Percentiles rank a stretch among this genome's conserved stretches.
These are phyloP conservation scores for Taphrina pruni DNA, from an alignment of 1,139 yeast species.

Conservation along the genomic window DNA sequence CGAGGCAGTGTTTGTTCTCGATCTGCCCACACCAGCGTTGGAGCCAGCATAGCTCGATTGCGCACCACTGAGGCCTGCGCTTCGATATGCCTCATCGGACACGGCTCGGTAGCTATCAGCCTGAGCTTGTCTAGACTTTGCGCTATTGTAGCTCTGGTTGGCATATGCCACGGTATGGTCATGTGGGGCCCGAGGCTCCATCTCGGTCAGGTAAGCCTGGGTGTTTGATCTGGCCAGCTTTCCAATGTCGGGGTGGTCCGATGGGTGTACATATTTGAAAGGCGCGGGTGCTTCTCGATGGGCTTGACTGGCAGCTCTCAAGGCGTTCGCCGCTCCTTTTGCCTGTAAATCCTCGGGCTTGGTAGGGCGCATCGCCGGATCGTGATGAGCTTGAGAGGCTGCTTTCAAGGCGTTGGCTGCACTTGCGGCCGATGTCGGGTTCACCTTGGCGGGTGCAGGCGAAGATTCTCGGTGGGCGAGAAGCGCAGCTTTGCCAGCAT, in stretches of 20 bases:
- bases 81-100: slow-evolving; percentile 17
- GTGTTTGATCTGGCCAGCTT: slow-evolving; percentile 34
- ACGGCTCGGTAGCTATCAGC: slow-evolving; percentile 15
- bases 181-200: slow-evolving; percentile 36
- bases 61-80: slow-evolving; percentile 18
- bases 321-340: slow-evolving; percentile 36
- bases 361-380: slow-evolving; percentile 36
- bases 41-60: slow-evolving; percentile 10
- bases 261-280: slow-evolving; percentile 36
- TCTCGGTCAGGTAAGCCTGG: slow-evolving; percentile 13
- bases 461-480: slow-evolving; percentile 32
- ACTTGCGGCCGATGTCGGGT: slow-evolving; percentile 37
- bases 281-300: slow-evolving; percentile 35
- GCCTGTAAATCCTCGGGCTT: slow-evolving; percentile 39
- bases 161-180: slow-evolving; percentile 28
- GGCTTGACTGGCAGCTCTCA: slow-evolving; percentile 35
- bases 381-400: slow-evolving; percentile 37
- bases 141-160: slow-evolving; percentile 25
- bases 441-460: slow-evolving; percentile 14
- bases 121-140: slow-evolving; percentile 20
- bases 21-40: background rate
- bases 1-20: slow-evolving; percentile 36
- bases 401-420: slow-evolving; percentile 40
- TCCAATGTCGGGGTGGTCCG: slow-evolving; percentile 34
- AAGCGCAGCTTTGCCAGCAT: slow-evolving; percentile 37